Percentiles rank a stretch among this genome's conserved stretches.
Evolutionary conservation across 2,329 filamentous ascomycete genomes (phyloP).

Genomic region (Colletotrichum costaricense): DNA sequence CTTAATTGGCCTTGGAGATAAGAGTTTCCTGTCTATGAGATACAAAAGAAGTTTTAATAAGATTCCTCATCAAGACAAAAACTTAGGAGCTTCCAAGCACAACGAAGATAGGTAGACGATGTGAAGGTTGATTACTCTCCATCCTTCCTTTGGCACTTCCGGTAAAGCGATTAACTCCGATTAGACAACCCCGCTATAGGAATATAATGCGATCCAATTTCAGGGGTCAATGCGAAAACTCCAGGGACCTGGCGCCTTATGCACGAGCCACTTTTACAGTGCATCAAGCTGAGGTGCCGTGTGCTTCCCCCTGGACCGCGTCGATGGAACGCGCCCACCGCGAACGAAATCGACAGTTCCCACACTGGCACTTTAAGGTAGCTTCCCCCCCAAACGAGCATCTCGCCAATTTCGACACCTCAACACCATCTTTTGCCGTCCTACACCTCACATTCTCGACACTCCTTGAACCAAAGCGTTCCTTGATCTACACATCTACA

Average conservation of each 20-base stretch:
- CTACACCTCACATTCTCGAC: neutral
- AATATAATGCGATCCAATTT: neutral
- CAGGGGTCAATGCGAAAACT: neutral
- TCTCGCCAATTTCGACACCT: conserved; percentile 11
- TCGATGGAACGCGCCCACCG: conserved; percentile 4
- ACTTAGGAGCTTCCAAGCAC: neutral
- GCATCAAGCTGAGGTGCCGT: neutral
- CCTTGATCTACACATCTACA: neutral
- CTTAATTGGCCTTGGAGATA: too few relatives aligned
- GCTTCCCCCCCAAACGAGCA: neutral
- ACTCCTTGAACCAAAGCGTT: neutral
- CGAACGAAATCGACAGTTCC: conserved; percentile 5
- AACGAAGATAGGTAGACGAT: neutral
- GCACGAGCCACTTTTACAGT: conserved; percentile 1
- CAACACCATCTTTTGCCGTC: neutral
- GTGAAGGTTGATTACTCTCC: neutral
- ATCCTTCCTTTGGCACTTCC: neutral
- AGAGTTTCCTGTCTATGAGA: too few relatives aligned
- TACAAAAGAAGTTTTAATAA: too few relatives aligned
- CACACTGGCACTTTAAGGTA: neutral
- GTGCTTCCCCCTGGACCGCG: conserved; percentile 1
- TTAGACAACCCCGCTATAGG: neutral
- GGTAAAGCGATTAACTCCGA: neutral
- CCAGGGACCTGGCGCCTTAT: neutral
- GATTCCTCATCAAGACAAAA: too few relatives aligned